These are phyloP conservation scores for Saccharomycopsis microspora DNA, from an alignment of 805 yeast species.

Conservation along the genomic window DNA sequence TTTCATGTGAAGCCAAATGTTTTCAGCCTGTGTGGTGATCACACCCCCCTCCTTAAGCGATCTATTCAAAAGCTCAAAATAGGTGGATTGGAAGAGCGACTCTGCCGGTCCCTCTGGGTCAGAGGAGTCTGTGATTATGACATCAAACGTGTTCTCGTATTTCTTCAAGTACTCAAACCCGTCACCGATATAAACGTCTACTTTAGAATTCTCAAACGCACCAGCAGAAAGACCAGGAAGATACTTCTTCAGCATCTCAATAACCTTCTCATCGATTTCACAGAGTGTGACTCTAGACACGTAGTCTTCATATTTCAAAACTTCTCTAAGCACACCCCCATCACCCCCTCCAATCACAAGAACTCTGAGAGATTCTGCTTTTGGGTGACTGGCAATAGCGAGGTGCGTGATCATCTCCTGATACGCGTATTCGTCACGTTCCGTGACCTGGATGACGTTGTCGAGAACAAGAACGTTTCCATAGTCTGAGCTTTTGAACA, in stretches of 20 bases:
- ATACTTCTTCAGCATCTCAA: conserved; percentile 74
- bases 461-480: conserved; percentile 94
- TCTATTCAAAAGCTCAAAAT: conserved; percentile 69
- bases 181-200: conserved; percentile 84
- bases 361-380: conserved; percentile 40
- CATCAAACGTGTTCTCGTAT: conserved; percentile 70
- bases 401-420: conserved; percentile 98
- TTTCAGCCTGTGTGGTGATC: conserved; percentile 89
- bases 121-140: conserved; percentile 92
- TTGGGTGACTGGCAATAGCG: conserved; percentile 86
- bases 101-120: conserved; percentile 99
- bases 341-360: conserved; percentile 98
- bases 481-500: conserved; percentile 85
- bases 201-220: conserved; percentile 71
- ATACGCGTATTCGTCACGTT: conserved; percentile 93
- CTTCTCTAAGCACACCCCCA: conserved; percentile 95
- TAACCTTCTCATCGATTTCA: conserved; percentile 93
- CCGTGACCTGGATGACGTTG: conserved; percentile 92
- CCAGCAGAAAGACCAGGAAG: conserved; percentile 82
- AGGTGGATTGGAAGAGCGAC: conserved; percentile 82
- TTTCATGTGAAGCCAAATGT: conserved; percentile 83
- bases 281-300: conserved; percentile 86
- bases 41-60: conserved; percentile 90
- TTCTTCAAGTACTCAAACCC: conserved; percentile 93
- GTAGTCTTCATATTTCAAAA: conserved; percentile 66